phyloP scores from a whole-genome alignment of 176 grass and related monocot species.

The Eremochloa ophiuroides region DNA sequence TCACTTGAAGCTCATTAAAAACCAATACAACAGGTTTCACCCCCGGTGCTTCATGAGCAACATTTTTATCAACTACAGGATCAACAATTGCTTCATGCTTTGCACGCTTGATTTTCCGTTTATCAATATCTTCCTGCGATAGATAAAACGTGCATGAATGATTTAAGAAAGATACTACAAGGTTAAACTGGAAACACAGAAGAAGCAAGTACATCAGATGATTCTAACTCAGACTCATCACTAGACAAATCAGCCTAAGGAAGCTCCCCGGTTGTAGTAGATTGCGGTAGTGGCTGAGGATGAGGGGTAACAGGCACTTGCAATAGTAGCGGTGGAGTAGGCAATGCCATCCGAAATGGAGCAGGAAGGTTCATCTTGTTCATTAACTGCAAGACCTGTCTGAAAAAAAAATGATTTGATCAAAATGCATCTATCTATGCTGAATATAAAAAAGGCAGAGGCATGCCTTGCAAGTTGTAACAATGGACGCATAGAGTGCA shows the following conservation, averaged over 20 bases:
- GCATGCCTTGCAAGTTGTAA: background rate
- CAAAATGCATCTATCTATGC: background rate
- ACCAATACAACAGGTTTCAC: slow-evolving; percentile 65
- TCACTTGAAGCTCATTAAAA: slow-evolving; percentile 71
- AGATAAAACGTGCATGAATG: background rate
- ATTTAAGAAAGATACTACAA: background rate
- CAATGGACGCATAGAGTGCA: background rate
- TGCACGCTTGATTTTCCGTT: slow-evolving; percentile 44
- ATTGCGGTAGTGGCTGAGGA: slow-evolving; percentile 33
- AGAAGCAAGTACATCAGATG: slow-evolving; percentile 67
- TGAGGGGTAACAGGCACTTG: slow-evolving; percentile 48
- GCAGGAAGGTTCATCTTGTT: slow-evolving; percentile 98
- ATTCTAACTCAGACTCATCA: slow-evolving; percentile 96
- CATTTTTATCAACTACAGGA: slow-evolving; percentile 82
- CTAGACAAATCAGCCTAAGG: slow-evolving; percentile 57
- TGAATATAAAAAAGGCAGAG: background rate
- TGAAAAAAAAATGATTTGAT: slow-evolving; percentile 17
- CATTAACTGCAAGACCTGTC: slow-evolving; percentile 94
- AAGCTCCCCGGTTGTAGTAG: slow-evolving; percentile 31
- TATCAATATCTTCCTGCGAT: slow-evolving; percentile 45
- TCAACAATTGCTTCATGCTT: slow-evolving; percentile 75
- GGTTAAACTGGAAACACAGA: slow-evolving; percentile 6
- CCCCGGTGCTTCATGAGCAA: slow-evolving; percentile 88
- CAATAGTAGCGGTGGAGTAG: slow-evolving; percentile 72
- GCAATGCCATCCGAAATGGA: slow-evolving; percentile 95